Evolutionary conservation across 106 monocot species (phyloP).

Genomic region (Ottelia alismoides): DNA sequence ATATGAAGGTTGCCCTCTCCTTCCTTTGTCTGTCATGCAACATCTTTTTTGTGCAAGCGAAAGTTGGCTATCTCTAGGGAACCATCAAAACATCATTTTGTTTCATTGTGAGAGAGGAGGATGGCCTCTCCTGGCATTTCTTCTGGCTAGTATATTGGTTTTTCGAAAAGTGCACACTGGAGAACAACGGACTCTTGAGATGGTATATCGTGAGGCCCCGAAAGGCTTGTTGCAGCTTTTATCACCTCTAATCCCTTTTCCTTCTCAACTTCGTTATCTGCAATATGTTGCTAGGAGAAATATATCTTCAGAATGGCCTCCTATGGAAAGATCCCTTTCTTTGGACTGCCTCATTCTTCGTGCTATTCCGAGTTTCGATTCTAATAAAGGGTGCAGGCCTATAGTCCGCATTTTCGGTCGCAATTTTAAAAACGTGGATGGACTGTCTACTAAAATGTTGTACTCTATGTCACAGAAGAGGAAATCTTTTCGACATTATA

Average conservation of each 20-base stretch:
- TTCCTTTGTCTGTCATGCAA: conserved; percentile 73
- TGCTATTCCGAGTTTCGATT: conserved; percentile 83
- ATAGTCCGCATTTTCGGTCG: conserved; percentile 77
- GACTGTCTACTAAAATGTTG: conserved; percentile 36
- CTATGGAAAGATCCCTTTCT: conserved; percentile 69
- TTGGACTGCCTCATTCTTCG: conserved; percentile 93
- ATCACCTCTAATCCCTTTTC: conserved; percentile 83
- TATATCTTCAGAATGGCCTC: conserved; percentile 74
- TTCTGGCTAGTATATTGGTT: conserved; percentile 64
- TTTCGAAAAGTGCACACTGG: conserved; percentile 51
- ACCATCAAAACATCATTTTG: conserved; percentile 72
- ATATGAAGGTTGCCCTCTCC: conserved; percentile 96
- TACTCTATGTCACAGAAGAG: conserved; percentile 84
- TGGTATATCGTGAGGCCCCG: conserved; percentile 83
- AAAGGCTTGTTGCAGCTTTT: conserved; percentile 81
- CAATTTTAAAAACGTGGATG: conserved; percentile 29
- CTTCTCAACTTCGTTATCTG: conserved; percentile 88
- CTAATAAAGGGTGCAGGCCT: conserved; percentile 76
- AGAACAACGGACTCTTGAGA: conserved; percentile 58
- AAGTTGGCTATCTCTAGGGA: conserved; percentile 62
- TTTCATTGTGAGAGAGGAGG: conserved; percentile 97
- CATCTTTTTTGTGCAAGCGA: conserved; percentile 73
- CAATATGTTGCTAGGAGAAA: conserved; percentile 92
- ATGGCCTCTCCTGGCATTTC: conserved; percentile 92
- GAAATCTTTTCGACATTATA: conserved; percentile 70